Conservation (phyloP, 805 yeast species). For the Danielia reshetovae region DNA sequence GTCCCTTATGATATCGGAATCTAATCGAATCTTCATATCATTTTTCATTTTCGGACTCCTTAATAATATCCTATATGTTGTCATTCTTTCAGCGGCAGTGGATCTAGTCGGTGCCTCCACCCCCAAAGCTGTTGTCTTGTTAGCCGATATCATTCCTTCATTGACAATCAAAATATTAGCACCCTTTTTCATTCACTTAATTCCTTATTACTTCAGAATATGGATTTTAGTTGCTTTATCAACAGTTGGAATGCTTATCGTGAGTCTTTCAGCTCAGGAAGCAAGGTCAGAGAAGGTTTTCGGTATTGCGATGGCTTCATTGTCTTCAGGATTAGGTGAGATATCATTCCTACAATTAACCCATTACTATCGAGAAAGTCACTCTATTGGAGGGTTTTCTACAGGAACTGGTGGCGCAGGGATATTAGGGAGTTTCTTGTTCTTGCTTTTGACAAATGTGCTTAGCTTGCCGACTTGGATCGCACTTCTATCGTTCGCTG, state of each 20-base stretch:
- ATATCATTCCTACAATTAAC: constrained; percentile 83
- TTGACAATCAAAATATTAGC: constrained; percentile 66
- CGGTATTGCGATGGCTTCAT: constrained; percentile 77
- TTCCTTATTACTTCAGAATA: constrained; percentile 59
- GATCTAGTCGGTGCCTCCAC: constrained; percentile 80
- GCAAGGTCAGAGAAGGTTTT: constrained; percentile 41
- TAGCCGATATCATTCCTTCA: constrained; percentile 86
- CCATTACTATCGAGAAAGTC: constrained; percentile 57
- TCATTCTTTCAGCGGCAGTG: constrained; percentile 85
- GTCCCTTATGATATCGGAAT: constrained; percentile 3
- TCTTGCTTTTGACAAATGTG: constrained; percentile 68
- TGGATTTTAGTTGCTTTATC: constrained; percentile 54
- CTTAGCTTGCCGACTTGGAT: constrained; percentile 50
- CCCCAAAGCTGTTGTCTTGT: constrained; percentile 81
- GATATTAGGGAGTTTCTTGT: constrained; percentile 70
- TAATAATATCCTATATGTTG: constrained; percentile 87
- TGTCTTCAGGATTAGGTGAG: constrained; percentile 89
- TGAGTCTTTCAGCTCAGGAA: constrained; percentile 41
- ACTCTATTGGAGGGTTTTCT: constrained; percentile 81
- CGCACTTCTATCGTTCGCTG: constrained; percentile 52
- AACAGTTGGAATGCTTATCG: constrained; percentile 66
- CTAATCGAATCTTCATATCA: constrained; percentile 41
- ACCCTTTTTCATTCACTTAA: constrained; percentile 70
- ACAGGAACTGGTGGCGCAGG: constrained; percentile 98
- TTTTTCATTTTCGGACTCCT: constrained; percentile 84